These are phyloP conservation scores for Podospora pseudocomata DNA, from an alignment of 495 filamentous ascomycete species.

Conservation along the genomic window DNA sequence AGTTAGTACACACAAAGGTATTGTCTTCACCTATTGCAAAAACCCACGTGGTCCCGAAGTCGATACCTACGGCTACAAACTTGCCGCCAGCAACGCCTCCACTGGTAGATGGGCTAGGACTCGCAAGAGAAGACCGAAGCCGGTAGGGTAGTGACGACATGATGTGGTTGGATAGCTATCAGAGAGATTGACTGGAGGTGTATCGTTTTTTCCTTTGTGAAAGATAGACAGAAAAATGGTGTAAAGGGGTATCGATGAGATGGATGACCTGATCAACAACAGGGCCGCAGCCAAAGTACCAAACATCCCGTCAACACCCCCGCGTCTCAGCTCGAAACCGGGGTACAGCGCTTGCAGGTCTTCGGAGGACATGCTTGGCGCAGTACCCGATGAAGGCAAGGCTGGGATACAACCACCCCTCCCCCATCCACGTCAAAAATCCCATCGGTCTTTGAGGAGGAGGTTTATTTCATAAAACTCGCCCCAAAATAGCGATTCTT, in stretches of 20 bases:
- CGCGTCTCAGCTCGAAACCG: too few species aligned
- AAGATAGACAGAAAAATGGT: too few species aligned
- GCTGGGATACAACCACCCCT: slow-evolving; percentile 4
- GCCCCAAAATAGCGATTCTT: background rate
- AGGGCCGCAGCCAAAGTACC: background rate
- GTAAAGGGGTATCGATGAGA: too few species aligned
- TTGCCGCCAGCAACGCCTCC: background rate
- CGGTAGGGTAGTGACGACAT: background rate
- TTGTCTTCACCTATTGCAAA: background rate
- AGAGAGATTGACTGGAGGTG: background rate
- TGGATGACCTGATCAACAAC: background rate
- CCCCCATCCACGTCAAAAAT: background rate
- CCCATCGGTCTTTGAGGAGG: background rate
- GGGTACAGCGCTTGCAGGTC: background rate
- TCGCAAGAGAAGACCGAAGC: background rate
- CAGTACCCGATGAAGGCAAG: background rate
- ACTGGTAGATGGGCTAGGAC: background rate
- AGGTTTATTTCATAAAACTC: background rate
- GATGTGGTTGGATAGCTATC: background rate
- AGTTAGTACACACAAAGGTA: background rate
- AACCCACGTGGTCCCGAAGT: slow-evolving; percentile 30
- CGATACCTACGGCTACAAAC: slow-evolving; percentile 29
- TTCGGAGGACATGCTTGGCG: background rate
- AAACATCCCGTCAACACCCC: background rate
- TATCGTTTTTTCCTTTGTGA: too few species aligned